A percentile compares a stretch with the other conserved stretches of the same genome.
phyloP scores from a whole-genome alignment of 805 yeast species.

The Nakazawaea sp. region DNA sequence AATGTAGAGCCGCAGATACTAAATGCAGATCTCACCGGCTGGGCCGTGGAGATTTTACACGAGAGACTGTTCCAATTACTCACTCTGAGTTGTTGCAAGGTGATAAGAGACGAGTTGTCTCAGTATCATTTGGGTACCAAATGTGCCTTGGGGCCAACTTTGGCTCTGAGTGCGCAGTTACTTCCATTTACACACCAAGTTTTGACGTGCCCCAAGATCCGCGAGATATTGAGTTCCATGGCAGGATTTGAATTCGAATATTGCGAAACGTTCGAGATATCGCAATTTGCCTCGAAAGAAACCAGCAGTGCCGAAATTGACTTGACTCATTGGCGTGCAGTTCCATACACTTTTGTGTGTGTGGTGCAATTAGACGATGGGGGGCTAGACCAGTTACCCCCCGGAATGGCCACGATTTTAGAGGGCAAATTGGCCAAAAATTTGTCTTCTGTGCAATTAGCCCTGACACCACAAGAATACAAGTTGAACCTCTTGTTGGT shows the following conservation, averaged over 20 bases:
- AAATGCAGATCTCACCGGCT: slow-evolving; percentile 9
- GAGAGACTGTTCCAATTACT: slow-evolving; percentile 34
- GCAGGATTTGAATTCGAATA: slow-evolving; percentile 45
- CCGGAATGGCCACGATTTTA: slow-evolving; percentile 6
- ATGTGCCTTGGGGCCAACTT: slow-evolving; percentile 28
- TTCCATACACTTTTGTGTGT: slow-evolving; percentile 9
- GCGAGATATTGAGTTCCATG: slow-evolving; percentile 38
- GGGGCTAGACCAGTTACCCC: not conserved
- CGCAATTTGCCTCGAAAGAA: slow-evolving; percentile 25
- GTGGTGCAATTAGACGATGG: slow-evolving; percentile 3
- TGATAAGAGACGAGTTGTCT: slow-evolving; percentile 33
- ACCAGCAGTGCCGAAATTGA: not conserved
- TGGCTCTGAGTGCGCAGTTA: slow-evolving; percentile 16
- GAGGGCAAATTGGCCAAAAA: slow-evolving; percentile 7
- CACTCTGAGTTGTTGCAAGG: slow-evolving; percentile 33
- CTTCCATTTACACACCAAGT: slow-evolving; percentile 47
- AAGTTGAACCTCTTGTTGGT: slow-evolving; percentile 5
- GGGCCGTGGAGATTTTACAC: slow-evolving; percentile 18
- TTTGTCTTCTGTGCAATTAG: slow-evolving; percentile 2
- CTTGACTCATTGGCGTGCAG: slow-evolving; percentile 2
- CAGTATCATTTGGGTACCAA: slow-evolving; percentile 17
- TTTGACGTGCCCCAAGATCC: slow-evolving; percentile 45
- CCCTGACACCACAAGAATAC: not conserved
- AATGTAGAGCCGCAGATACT: slow-evolving; percentile 13
- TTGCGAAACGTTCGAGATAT: slow-evolving; percentile 44